phyloP scores from a whole-genome alignment of 306 rosid species.

The Vigna unguiculata region DNA sequence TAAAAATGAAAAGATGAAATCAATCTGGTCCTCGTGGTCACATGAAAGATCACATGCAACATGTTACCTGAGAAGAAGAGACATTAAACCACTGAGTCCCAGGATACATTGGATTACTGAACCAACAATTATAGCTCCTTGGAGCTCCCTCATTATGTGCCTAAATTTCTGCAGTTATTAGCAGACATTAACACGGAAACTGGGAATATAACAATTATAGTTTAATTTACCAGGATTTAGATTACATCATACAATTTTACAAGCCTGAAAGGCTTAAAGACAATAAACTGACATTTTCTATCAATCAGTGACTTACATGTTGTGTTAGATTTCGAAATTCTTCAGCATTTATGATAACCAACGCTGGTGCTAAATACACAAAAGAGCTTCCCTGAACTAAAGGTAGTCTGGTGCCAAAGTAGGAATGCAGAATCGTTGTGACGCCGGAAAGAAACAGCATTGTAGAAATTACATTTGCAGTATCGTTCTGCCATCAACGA shows the following conservation, averaged over 20 bases:
- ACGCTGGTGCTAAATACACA: conserved; percentile 89
- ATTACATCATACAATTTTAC: conserved; percentile 3
- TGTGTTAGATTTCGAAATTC: conserved; percentile 83
- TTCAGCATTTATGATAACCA: conserved; percentile 80
- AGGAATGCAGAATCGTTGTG: conserved; percentile 80
- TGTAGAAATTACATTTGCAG: conserved; percentile 87
- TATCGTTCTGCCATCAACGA: conserved; percentile 73
- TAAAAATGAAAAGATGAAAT: conserved; percentile 21
- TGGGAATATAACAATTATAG: not conserved
- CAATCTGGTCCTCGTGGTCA: conserved; percentile 2
- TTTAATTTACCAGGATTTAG: not conserved
- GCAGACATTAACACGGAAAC: conserved; percentile 34
- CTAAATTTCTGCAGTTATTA: conserved; percentile 72
- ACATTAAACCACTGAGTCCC: conserved; percentile 82
- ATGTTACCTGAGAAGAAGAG: conserved; percentile 70
- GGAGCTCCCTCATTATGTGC: conserved; percentile 87
- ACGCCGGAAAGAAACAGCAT: conserved; percentile 85
- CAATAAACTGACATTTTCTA: conserved; percentile 21
- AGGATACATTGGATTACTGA: conserved; percentile 76
- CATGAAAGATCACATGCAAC: conserved; percentile 25
- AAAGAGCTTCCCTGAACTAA: conserved; percentile 98
- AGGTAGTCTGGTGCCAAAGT: conserved; percentile 91
- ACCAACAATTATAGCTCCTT: conserved; percentile 88
- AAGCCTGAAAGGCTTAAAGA: conserved; percentile 23
- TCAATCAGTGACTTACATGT: conserved; percentile 63